phyloP scores from a whole-genome alignment of 2,329 filamentous ascomycete species.

The Ophidiomyces ophidiicola region DNA sequence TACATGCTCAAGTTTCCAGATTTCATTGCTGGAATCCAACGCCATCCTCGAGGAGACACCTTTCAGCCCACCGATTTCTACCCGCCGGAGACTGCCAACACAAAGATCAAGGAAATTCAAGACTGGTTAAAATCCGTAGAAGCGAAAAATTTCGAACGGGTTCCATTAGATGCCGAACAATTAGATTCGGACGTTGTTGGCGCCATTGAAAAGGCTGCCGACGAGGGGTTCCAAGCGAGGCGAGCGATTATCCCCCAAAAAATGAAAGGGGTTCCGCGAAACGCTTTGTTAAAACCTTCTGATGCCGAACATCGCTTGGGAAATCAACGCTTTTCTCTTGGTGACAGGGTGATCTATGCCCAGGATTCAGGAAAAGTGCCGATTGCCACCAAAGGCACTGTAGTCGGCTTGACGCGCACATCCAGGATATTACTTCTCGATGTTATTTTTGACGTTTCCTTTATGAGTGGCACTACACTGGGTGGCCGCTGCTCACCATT shows the following conservation, averaged over 20 bases:
- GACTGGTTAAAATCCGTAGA: constrained; percentile 87
- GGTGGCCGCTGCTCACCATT: constrained; percentile 85
- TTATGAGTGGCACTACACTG: constrained; percentile 93
- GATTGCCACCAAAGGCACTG: constrained; percentile 79
- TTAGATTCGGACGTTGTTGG: constrained; percentile 83
- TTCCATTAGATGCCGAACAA: constrained; percentile 93
- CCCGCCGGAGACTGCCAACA: constrained; percentile 55
- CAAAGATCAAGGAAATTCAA: constrained; percentile 84
- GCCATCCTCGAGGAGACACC: constrained; percentile 73
- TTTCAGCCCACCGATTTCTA: constrained; percentile 81
- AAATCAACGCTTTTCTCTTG: constrained; percentile 69
- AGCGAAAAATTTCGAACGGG: constrained; percentile 81
- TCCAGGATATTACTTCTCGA: constrained; percentile 72
- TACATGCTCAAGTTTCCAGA: constrained; percentile 95
- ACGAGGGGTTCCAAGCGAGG: constrained; percentile 45
- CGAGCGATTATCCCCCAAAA: constrained; percentile 51
- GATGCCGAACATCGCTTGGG: constrained; percentile 90
- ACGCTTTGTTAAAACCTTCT: constrained; percentile 78
- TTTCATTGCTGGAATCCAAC: constrained; percentile 80
- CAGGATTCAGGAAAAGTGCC: constrained; percentile 89
- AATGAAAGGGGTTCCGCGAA: constrained; percentile 69
- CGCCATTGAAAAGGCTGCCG: constrained; percentile 63
- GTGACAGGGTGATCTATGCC: constrained; percentile 86
- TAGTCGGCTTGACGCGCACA: constrained; percentile 87
- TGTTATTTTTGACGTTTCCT: constrained; percentile 83